Evolutionary conservation across 2,329 filamentous ascomycete species (phyloP), one percentile per base, ranked within the genome.

Genomic region (Blastomyces silverae): DNA sequence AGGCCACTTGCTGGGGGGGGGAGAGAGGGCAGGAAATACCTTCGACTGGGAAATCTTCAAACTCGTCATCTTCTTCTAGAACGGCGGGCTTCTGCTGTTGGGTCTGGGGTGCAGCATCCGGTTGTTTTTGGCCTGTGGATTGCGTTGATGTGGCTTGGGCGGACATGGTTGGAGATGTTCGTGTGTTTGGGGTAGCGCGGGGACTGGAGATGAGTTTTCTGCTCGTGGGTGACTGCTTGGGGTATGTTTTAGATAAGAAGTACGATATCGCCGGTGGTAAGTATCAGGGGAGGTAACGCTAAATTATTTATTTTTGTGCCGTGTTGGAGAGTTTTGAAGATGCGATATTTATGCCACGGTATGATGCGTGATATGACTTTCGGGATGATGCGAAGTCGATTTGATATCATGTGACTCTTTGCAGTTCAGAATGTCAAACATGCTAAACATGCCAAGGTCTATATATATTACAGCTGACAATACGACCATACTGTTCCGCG

Each of bases 1-100:
- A 34, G 31, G 31, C 31, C 31, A 7, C 31, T 34, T 44, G 42
- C 42, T 44, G 44, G 44, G 17, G 11, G 48, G 15, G 25, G 39
- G 39, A 28, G 37, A 11, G 42, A 46, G 34, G 42, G 31, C 15
- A 39, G n/a, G 4, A 39, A 25, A 67, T 79, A 96, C 94, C 92
- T 80, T 99, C 93, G 64, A 96, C 90, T 34, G 94, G 94, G 74
- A 99, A 99, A 78, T 99, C 94, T 77, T 99, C 94, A 73, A 99
- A 99, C 81, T 99, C 94, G 78, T 99, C 94, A 75, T 99, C 94
- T 77, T 99, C 94, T 78, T 96, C 94, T 37, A 97, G 84, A 65
- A 89, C 85, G 44, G 88, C 81, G 65, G 86, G 82, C 77, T 89
- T 89, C 74, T 87, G 81, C 73, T 86, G 81, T 70, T 82, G 80